Evolutionary conservation across 2,329 filamentous ascomycete species (phyloP), one percentile per base, ranked within the genome.

Genomic region (Penicillium sp.): DNA sequence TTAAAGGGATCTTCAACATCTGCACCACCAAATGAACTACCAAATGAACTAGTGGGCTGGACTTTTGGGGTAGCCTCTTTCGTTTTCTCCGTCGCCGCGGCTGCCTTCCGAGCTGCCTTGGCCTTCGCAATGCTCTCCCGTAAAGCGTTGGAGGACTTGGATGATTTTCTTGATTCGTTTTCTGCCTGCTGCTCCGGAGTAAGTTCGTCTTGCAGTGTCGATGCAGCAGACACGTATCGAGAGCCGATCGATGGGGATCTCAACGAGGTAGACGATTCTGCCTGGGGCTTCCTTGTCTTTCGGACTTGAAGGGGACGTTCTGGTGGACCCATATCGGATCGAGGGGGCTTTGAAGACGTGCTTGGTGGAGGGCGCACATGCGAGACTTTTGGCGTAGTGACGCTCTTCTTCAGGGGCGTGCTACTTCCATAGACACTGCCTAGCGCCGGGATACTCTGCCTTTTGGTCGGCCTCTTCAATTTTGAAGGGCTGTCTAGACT

Each of bases 111-210:
- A 2, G 92, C 90, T 2, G 92, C 92, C 70, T 93, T 96, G 1
- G 95, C 93, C 67, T 93, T 93, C 37, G 93, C 92, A 61, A 98
- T 97, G 53, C 95, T 93, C 51, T 97, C 92, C 33, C 95, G 86
- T 14, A 99, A 77, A 0, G 92, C 88, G 16, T 84, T 80, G 0
- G 93, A 97, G 0, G 92, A 92, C 66, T 90, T 95, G 6, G 79
- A 75, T 1, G 73, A 73, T 57, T 79, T 83, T 35, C 74, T 71
- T 14, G 74, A 68, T 56, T 78, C 75, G 23, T 52, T 51, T 45
- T 72, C 70, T 3, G 65, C 51, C 21, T 69, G 65, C 27, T 69
- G 62, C 47, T 73, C 70, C 11, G 64, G 62, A 1, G 66, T 61
- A n/a, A 65, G 58, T n/a, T 67, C 64, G 25, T 74, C 72, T 19